A percentile compares a stretch with the other conserved stretches of the same genome.
Conservation (phyloP, 805 yeast species). For the Grigorovia transvaalensis region DNA sequence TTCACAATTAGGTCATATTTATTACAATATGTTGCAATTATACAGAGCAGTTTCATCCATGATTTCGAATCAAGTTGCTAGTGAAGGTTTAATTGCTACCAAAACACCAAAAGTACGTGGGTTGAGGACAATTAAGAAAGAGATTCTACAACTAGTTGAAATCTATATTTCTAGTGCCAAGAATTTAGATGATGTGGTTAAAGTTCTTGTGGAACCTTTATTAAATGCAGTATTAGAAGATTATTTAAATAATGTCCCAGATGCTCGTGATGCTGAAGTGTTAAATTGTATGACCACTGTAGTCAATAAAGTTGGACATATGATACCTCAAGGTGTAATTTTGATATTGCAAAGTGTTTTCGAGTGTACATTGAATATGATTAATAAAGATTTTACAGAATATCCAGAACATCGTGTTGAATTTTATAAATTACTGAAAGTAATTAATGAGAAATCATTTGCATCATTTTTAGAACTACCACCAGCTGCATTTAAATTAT, state of each 20-base stretch:
- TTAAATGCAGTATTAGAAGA: conserved; percentile 81
- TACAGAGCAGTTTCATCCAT: conserved; percentile 81
- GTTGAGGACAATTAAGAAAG: conserved; percentile 91
- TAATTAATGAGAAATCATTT: conserved; percentile 77
- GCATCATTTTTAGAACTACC: conserved; percentile 79
- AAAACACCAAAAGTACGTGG: conserved; percentile 93
- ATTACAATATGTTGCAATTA: conserved; percentile 78
- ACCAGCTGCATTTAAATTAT: conserved; percentile 81
- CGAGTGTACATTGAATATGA: conserved; percentile 91
- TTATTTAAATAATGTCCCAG: conserved; percentile 80
- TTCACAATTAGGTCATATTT: conserved; percentile 77
- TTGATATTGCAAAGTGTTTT: conserved; percentile 81
- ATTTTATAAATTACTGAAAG: conserved; percentile 81
- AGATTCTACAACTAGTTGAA: conserved; percentile 78
- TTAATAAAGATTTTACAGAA: conserved; percentile 88
- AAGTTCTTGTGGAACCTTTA: conserved; percentile 72
- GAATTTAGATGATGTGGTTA: conserved; percentile 72
- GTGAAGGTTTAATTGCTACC: conserved; percentile 80
- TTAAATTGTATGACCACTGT: conserved; percentile 88
- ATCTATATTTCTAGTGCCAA: conserved; percentile 82
- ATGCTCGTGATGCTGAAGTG: conserved; percentile 97
- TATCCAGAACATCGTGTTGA: conserved; percentile 97
- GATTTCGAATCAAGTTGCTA: conserved; percentile 71
- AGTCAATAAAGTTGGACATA: conserved; percentile 74
- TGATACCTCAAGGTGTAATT: conserved; percentile 85